These are phyloP conservation scores for Sugiyamaella neomexicana DNA, from an alignment of 1,139 yeast species.

Conservation along the genomic window DNA sequence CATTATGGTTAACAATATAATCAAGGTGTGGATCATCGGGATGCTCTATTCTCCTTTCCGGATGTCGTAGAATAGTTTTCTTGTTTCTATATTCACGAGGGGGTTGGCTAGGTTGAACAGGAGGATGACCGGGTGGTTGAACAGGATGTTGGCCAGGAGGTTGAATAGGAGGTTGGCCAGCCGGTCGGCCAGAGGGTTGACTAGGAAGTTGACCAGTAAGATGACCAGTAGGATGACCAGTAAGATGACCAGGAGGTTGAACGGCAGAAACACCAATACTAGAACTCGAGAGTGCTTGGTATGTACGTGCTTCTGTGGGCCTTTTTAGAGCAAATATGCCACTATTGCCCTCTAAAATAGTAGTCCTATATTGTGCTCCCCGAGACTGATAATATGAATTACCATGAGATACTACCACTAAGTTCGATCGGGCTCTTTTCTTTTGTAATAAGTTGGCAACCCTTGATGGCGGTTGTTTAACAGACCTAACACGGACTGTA, in stretches of 20 bases:
- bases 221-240: neutral
- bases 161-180: too few species aligned
- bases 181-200: neutral
- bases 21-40: neutral
- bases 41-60: neutral
- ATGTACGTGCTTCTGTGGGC: neutral
- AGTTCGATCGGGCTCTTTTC: neutral
- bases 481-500: neutral
- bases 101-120: neutral
- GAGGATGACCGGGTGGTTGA: neutral
- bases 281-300: neutral
- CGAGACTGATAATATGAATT: constrained; percentile 10
- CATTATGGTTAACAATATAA: neutral
- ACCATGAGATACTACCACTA: constrained; percentile 6
- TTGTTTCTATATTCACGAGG: constrained; percentile 3
- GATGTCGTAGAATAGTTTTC: neutral
- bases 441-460: neutral
- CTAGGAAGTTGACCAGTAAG: neutral
- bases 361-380: constrained; percentile 15
- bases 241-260: neutral
- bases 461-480: neutral
- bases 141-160: neutral
- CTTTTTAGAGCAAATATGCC: constrained; percentile 20
- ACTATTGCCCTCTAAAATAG: constrained; percentile 19
- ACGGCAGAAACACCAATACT: neutral